Evolutionary conservation across 768 basidiomycete genomes (phyloP), one percentile per base, ranked within the genome.

Genomic region (Boletus pseudo-olivaceus): DNA sequence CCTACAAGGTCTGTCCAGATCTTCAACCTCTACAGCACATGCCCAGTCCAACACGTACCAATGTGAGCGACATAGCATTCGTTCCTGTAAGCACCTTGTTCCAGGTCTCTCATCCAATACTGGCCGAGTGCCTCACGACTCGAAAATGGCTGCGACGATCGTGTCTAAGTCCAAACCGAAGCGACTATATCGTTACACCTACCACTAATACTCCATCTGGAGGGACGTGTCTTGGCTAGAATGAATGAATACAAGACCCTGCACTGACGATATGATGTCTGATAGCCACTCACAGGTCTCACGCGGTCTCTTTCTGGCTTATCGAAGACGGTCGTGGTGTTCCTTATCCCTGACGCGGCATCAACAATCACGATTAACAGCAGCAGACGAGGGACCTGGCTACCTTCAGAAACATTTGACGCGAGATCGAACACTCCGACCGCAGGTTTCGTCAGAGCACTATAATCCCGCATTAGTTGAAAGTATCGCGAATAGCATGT

Each of bases 251-350:
- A 34, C 54, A 29, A 51, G 35, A 56, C 44, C 37, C 42, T 47
- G 51, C 33, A 41, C 41, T 41, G 35, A 49, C 33, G 49, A 38
- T 5, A 53, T 30, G 23, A 35, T n/a, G 42, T 35, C 41, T 33
- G 27, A 32, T 4, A 17, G 42, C 23, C 9, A 72, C 85, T 67
- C 52, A 89, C 90, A 64, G 89, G 73, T 65, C 97, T 79, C 40
- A 89, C 82, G 19, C 95, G 86, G 64, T 98, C 96, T 51, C 94
- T 80, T 33, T 88, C 88, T 12, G 89, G 88, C 57, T 84, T 90
- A 68, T 98, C 97, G 57, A 98, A 99, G 3, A 98, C 96, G 2
- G 94, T 98, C 0, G 97, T 98, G 1, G 97, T 99, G 64, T 99
- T 99, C 42, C 97, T 85, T 58, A 99, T 96, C 27, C 96, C 92